Base-by-base conservation (phyloP, 345 rosid species). In the Boechera retrofracta region DNA sequence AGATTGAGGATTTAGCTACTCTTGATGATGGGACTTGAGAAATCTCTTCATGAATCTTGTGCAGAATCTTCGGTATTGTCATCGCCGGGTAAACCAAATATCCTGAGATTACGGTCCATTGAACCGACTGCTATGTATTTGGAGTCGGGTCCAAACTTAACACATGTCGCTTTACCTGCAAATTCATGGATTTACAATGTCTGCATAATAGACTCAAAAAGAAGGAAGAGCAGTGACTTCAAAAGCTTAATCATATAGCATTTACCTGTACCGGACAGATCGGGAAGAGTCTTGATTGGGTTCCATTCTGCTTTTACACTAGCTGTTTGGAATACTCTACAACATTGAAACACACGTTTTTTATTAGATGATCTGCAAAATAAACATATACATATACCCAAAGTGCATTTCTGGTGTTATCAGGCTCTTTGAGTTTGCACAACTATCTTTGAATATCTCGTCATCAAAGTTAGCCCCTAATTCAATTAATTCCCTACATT, bases 241-340 rank as follows among this genome's bases (percentile, higher is more conserved):
- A 44, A 29, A 39, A 6, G 21, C 5, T 35, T 28, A 59, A 62
- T n/a, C 70, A 76, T 15, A 16, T 39, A 59, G 39, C 24, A 52
- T 32, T 35, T 63, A 96, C 98, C 97, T 86, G 95, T 87, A 81
- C 99, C 99, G 6, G 99, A 96, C 26, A 95, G 83, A 81, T 96
- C 99, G 4, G 97, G 98, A 59, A 93, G 84, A 15, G 92, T 86
- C 86, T 86, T 93, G 80, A 96, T 64, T 53, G 92, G 86, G 74
- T 87, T 90, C 99, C 99, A 96, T 1, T 96, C 99, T 33, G 96
- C 86, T 83, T 90, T 93, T 29, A 96, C 99, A 58, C 89, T 91
- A 26, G 91, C 98, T 31, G 89, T 94, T 84, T 96, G 98, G 80
- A 83, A 91, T 47, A 96, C 84, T 73, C 99, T 93, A 82, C 69